phyloP scores from a whole-genome alignment of 768 basidiomycete species.

The Mycena maculata region DNA sequence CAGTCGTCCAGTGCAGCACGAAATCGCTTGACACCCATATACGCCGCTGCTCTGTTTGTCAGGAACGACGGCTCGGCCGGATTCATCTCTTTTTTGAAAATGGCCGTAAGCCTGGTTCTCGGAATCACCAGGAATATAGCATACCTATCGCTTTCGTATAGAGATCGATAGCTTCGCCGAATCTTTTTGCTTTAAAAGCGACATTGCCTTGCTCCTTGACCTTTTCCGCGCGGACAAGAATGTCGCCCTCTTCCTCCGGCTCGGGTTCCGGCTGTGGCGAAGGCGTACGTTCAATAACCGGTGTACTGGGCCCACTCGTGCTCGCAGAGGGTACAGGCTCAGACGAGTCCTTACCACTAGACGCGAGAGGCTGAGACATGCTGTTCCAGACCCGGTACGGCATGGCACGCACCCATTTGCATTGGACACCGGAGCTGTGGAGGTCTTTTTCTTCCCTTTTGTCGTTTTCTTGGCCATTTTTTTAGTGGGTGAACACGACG shows the following conservation, averaged over 20 bases:
- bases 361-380: slow-evolving; percentile 22
- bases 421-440: background rate
- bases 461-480: slow-evolving; percentile 32
- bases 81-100: slow-evolving; percentile 61
- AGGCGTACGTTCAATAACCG: slow-evolving; percentile 18
- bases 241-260: slow-evolving; percentile 46
- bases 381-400: background rate
- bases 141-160: slow-evolving; percentile 83
- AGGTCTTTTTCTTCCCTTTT: slow-evolving; percentile 29
- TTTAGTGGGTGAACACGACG: background rate
- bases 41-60: slow-evolving; percentile 88
- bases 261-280: slow-evolving; percentile 25
- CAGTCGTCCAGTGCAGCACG: slow-evolving; percentile 81
- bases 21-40: slow-evolving; percentile 86
- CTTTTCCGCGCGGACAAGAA: slow-evolving; percentile 64
- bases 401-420: slow-evolving; percentile 23
- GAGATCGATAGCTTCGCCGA: slow-evolving; percentile 74
- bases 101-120: too few relatives aligned
- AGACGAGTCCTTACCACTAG: slow-evolving; percentile 22
- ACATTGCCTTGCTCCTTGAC: slow-evolving; percentile 81
- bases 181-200: slow-evolving; percentile 75
- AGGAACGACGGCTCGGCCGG: slow-evolving; percentile 78
- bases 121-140: slow-evolving; percentile 13
- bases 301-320: slow-evolving; percentile 28
- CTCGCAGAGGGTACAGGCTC: slow-evolving; percentile 22